phyloP scores from a whole-genome alignment of 768 basidiomycete species.

The Suillus tomentosus region DNA sequence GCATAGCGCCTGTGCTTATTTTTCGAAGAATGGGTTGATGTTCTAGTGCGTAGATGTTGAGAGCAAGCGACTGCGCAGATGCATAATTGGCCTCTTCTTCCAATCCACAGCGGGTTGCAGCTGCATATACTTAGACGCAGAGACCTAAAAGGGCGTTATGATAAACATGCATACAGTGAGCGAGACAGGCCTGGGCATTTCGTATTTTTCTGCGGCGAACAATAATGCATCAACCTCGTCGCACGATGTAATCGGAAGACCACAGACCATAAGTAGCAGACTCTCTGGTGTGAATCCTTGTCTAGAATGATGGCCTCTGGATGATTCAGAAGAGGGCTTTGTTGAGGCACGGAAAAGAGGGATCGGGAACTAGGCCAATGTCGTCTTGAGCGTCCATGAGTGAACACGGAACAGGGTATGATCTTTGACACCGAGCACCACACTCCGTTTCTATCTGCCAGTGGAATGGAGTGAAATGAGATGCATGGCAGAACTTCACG shows the following conservation, averaged over 20 bases:
- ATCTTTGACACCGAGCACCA: conserved; percentile 55
- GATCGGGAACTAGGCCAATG: conserved; percentile 64
- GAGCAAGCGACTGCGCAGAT: conserved; percentile 53
- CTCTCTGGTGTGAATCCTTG: conserved; percentile 61
- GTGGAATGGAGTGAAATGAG: not conserved
- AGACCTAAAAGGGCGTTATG: conserved; percentile 53
- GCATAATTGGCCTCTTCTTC: conserved; percentile 55
- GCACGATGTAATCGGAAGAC: conserved; percentile 55
- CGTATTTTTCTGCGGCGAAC: conserved; percentile 68
- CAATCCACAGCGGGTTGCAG: conserved; percentile 63
- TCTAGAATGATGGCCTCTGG: conserved; percentile 52
- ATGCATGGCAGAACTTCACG: not conserved
- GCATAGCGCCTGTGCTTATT: conserved; percentile 51
- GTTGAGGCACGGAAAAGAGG: conserved; percentile 60
- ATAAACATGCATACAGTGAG: conserved; percentile 55
- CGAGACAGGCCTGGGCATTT: conserved; percentile 65
- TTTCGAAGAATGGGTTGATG: conserved; percentile 48
- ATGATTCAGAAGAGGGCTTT: conserved; percentile 10
- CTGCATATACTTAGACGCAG: conserved; percentile 49
- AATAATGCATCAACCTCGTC: conserved; percentile 59
- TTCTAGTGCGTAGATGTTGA: conserved; percentile 50
- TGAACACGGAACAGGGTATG: conserved; percentile 59
- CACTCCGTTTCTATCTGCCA: conserved; percentile 13
- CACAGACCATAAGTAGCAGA: conserved; percentile 63
- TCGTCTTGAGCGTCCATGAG: conserved; percentile 59